Evolutionary conservation across 2,329 filamentous ascomycete genomes (phyloP).

Genomic region (Alternaria infectoria): DNA sequence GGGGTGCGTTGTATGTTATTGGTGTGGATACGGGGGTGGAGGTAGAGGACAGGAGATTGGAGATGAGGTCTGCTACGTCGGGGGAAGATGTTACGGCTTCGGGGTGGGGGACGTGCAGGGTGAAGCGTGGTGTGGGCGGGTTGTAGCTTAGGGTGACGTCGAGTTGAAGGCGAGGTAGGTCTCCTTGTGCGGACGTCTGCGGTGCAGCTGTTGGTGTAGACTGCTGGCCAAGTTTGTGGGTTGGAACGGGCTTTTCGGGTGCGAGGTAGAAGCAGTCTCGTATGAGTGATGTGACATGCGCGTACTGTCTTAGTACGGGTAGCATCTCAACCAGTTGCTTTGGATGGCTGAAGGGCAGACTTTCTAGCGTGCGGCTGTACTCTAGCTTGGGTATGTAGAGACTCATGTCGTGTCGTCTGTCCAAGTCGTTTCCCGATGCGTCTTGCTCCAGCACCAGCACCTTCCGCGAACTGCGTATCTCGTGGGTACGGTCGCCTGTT

Average conservation of each 20-base stretch:
- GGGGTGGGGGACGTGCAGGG: slow-evolving; percentile 40
- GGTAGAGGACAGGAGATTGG: slow-evolving; percentile 36
- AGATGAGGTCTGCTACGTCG: slow-evolving; percentile 10
- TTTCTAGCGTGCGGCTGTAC: slow-evolving; percentile 69
- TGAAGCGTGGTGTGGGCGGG: slow-evolving; percentile 41
- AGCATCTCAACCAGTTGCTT: slow-evolving; percentile 76
- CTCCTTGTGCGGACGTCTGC: neutral
- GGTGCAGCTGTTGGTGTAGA: slow-evolving; percentile 23
- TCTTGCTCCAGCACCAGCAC: slow-evolving; percentile 49
- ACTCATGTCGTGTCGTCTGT: slow-evolving; percentile 59
- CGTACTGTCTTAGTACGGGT: slow-evolving; percentile 75
- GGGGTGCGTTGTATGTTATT: slow-evolving; percentile 35
- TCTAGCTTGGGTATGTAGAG: slow-evolving; percentile 76
- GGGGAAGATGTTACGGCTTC: slow-evolving; percentile 1
- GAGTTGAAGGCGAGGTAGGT: slow-evolving; percentile 20
- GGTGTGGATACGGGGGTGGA: slow-evolving; percentile 15
- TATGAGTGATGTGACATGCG: slow-evolving; percentile 70
- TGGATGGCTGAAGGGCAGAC: slow-evolving; percentile 79
- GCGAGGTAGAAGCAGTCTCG: slow-evolving; percentile 61
- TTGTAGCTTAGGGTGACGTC: slow-evolving; percentile 42
- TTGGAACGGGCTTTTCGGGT: slow-evolving; percentile 39
- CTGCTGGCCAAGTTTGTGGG: slow-evolving; percentile 8
- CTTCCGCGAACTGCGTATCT: slow-evolving; percentile 58
- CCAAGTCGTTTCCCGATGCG: slow-evolving; percentile 28
- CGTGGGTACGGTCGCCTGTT: slow-evolving; percentile 50